Percentiles rank a stretch among this genome's conserved stretches.
These are phyloP conservation scores for Zangia roseola DNA, from an alignment of 768 basidiomycete species.

Conservation along the genomic window DNA sequence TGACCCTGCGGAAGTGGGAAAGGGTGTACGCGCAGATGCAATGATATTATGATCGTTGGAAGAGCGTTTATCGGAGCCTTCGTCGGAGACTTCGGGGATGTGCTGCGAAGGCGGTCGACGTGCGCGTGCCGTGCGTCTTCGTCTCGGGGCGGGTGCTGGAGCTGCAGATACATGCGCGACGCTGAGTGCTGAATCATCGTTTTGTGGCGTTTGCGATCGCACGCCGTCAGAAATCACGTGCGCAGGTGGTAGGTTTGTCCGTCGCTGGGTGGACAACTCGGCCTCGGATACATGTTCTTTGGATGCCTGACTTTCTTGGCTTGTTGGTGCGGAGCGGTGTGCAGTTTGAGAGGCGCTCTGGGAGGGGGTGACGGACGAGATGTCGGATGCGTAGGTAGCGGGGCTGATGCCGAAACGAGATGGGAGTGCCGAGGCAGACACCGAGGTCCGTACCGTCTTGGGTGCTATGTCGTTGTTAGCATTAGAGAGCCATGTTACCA, in stretches of 20 bases:
- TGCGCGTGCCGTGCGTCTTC: conserved; percentile 3
- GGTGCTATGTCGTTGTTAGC: too few relatives aligned
- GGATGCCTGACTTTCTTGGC: conserved; percentile 9
- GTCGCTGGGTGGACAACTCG: neutral
- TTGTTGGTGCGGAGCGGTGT: conserved; percentile 17
- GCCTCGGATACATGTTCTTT: neutral
- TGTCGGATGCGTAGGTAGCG: conserved; percentile 43
- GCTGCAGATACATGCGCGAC: neutral
- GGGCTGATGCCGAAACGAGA: conserved; percentile 9
- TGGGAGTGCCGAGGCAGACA: conserved; percentile 3
- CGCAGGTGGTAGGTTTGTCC: conserved; percentile 18
- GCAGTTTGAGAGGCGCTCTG: conserved; percentile 66
- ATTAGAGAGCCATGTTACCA: too few relatives aligned
- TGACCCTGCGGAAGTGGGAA: neutral
- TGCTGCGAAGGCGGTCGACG: conserved; percentile 25
- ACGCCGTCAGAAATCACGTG: conserved; percentile 28
- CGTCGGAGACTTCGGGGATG: conserved; percentile 27
- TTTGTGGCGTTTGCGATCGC: conserved; percentile 2
- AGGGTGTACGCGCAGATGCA: neutral
- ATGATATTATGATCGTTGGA: neutral
- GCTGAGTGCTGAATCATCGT: neutral
- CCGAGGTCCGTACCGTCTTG: too few relatives aligned
- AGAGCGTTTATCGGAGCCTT: conserved; percentile 6
- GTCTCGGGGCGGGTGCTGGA: neutral
- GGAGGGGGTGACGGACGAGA: conserved; percentile 71